These are phyloP conservation scores for Phytophthora vignae DNA, from an alignment of 352 stramenopile genomes.

Conservation along the genomic window DNA sequence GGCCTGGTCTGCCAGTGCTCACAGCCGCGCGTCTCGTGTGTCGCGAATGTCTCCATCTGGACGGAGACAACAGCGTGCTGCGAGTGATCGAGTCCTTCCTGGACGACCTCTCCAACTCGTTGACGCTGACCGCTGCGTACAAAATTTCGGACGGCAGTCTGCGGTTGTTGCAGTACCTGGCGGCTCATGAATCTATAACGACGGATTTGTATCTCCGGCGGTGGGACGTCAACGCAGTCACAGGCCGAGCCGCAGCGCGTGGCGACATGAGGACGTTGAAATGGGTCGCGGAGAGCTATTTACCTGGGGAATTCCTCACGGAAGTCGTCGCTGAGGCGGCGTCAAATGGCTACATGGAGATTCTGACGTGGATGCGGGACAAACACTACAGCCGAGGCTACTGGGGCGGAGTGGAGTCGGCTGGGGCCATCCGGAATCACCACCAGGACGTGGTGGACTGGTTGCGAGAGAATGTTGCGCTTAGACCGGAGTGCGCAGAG, in stretches of 20 bases:
- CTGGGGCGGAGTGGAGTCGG: slow-evolving; percentile 31
- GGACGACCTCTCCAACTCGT: too few species aligned
- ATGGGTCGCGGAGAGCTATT: slow-evolving; percentile 22
- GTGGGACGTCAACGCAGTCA: slow-evolving; percentile 23
- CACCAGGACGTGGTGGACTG: slow-evolving; percentile 49
- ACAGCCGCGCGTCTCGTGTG: too few species aligned
- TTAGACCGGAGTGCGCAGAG: slow-evolving; percentile 3
- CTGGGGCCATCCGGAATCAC: slow-evolving; percentile 32
- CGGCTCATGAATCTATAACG: not conserved
- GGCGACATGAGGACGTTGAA: slow-evolving; percentile 23
- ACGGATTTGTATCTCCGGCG: slow-evolving; percentile 28
- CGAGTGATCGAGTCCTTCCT: too few species aligned
- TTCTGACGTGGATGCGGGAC: slow-evolving; percentile 27
- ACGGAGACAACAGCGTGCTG: too few species aligned
- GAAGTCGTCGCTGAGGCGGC: slow-evolving; percentile 28
- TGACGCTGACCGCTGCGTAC: too few species aligned
- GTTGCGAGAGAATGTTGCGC: slow-evolving; percentile 37
- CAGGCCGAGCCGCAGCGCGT: slow-evolving; percentile 10
- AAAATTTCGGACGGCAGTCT: slow-evolving; percentile 3
- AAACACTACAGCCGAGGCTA: slow-evolving; percentile 3
- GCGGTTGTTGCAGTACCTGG: slow-evolving; percentile 22
- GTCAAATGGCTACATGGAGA: slow-evolving; percentile 7
- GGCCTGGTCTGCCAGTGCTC: too few species aligned
- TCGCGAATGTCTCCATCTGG: too few species aligned
- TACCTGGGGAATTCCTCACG: slow-evolving; percentile 18